Evolutionary conservation across 768 basidiomycete species (phyloP).

Genomic region (Collybia nuda): DNA sequence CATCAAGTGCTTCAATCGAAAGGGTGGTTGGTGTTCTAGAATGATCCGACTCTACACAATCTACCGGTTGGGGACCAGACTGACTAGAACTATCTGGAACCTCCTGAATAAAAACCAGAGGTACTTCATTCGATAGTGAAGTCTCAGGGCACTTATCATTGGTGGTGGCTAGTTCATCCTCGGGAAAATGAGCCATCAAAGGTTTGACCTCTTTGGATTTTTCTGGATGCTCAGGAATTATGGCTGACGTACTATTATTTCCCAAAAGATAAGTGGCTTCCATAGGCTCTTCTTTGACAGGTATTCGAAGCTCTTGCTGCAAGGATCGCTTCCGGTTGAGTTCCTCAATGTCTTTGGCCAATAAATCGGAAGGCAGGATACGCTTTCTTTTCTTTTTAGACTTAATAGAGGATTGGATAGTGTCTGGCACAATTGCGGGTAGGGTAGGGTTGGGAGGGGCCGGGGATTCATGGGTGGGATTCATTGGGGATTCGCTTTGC

Average conservation of each 20-base stretch:
- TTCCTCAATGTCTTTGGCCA: slow-evolving; percentile 14
- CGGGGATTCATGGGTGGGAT: no score
- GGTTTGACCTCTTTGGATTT: background rate
- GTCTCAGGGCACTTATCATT: no score
- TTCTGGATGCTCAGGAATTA: background rate
- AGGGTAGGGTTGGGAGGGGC: no score
- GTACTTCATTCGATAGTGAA: no score
- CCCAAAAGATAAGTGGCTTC: background rate
- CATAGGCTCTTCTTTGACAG: slow-evolving; percentile 6
- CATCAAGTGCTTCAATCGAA: no score
- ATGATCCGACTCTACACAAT: no score
- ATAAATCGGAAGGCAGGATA: slow-evolving; percentile 8
- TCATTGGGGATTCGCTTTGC: no score
- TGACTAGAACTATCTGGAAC: no score
- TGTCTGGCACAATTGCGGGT: background rate
- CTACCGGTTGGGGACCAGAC: no score
- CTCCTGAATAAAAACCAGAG: no score
- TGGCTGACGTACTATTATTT: background rate
- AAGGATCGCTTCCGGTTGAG: slow-evolving; percentile 8
- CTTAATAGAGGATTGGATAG: background rate
- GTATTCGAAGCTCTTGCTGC: background rate
- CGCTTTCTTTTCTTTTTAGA: slow-evolving; percentile 12
- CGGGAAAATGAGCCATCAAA: background rate
- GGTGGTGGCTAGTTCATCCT: no score
- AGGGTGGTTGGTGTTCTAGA: no score